A percentile compares a stretch with the other conserved stretches of the same genome.
Conservation (phyloP, 2,329 filamentous ascomycete species). For the Gremmenia infestans region DNA sequence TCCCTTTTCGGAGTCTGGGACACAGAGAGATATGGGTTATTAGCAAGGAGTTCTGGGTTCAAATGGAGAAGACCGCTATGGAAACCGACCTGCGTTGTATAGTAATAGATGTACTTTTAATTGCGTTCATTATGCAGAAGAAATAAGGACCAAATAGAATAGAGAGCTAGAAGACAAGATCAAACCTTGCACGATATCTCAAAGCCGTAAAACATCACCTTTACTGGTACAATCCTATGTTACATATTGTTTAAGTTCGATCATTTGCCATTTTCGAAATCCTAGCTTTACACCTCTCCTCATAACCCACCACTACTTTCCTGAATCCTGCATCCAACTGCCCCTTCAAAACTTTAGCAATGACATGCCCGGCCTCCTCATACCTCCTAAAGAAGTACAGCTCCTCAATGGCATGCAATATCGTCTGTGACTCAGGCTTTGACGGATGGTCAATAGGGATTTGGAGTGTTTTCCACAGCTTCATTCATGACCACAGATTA, state of each 20-base stretch:
- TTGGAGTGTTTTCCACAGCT: conserved; percentile 25
- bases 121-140: neutral
- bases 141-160: neutral
- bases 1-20: conserved; percentile 6
- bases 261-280: too few species aligned
- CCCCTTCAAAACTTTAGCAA: conserved; percentile 19
- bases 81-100: neutral
- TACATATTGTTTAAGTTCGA: too few species aligned
- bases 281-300: conserved; percentile 14
- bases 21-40: neutral
- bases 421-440: conserved; percentile 26
- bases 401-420: conserved; percentile 32
- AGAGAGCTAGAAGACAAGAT: neutral
- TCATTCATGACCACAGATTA: conserved; percentile 3
- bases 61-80: neutral
- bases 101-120: neutral
- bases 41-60: conserved; percentile 3
- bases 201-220: neutral
- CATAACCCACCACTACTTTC: conserved; percentile 21
- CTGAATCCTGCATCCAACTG: conserved; percentile 22
- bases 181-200: too few species aligned
- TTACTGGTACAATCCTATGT: neutral
- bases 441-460: conserved; percentile 25
- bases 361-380: conserved; percentile 22
- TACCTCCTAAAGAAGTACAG: conserved; percentile 30